Percentiles rank a stretch among this genome's conserved stretches.
Conservation (phyloP, 495 filamentous ascomycete species). For the Hypoxylon trugodes region DNA sequence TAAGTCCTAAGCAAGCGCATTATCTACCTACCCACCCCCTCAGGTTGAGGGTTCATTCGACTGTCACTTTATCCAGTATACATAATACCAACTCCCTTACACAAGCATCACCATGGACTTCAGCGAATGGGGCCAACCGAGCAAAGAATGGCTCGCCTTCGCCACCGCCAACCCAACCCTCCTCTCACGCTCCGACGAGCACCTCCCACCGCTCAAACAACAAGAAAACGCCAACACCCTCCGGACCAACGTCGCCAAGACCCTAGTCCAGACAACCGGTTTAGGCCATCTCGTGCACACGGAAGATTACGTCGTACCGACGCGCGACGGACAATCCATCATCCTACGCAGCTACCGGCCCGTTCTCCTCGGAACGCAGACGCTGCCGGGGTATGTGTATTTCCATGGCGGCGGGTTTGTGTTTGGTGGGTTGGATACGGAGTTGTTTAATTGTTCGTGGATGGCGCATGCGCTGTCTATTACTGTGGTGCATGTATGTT, state of each 20-base stretch:
- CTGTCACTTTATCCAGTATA: neutral
- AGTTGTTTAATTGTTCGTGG: slow-evolving; percentile 57
- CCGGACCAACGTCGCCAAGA: slow-evolving; percentile 18
- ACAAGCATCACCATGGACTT: slow-evolving; percentile 28
- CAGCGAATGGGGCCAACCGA: slow-evolving; percentile 31
- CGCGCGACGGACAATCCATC: slow-evolving; percentile 53
- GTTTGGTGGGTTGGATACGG: slow-evolving; percentile 55
- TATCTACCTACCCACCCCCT: no score
- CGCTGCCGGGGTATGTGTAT: slow-evolving; percentile 57
- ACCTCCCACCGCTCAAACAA: slow-evolving; percentile 17
- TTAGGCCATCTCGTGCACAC: slow-evolving; percentile 39
- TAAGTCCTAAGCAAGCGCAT: no score
- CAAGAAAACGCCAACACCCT: slow-evolving; percentile 21
- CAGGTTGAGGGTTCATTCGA: neutral
- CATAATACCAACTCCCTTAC: neutral
- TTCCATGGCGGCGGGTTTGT: slow-evolving; percentile 62
- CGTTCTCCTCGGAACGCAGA: slow-evolving; percentile 17
- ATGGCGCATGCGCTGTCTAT: slow-evolving; percentile 41
- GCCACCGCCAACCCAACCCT: slow-evolving; percentile 26
- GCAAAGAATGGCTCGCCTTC: slow-evolving; percentile 36
- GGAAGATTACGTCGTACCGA: slow-evolving; percentile 48
- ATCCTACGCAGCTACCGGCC: slow-evolving; percentile 57
- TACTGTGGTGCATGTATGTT: slow-evolving; percentile 56
- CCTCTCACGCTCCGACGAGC: slow-evolving; percentile 6
- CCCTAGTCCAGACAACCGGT: slow-evolving; percentile 17